Conservation (phyloP, 73 alveolate species). For the Symbiodinium natans region DNA sequence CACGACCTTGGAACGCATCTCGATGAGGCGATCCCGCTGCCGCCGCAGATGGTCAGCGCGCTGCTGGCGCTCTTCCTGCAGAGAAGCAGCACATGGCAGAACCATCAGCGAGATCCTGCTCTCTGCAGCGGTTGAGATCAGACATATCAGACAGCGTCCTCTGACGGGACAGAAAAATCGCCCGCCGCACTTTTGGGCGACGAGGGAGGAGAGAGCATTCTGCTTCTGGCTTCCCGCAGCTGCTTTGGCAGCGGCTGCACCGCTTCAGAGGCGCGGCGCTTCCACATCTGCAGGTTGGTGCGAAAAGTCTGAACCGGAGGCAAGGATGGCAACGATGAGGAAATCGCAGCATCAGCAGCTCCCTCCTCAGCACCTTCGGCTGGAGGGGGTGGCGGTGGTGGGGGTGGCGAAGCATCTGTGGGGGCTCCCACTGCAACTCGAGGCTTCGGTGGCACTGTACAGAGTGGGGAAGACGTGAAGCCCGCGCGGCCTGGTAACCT, state of each 20-base stretch:
- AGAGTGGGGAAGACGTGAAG: slow-evolving; percentile 57
- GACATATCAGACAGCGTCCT: no score
- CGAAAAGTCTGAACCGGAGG: slow-evolving; percentile 37
- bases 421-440: slow-evolving; percentile 16
- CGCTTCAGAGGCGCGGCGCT: slow-evolving; percentile 52
- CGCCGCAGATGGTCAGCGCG: slow-evolving; percentile 52
- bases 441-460: slow-evolving; percentile 75
- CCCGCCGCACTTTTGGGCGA: slow-evolving; percentile 9
- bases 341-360: not conserved
- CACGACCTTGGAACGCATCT: slow-evolving; percentile 46
- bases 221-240: slow-evolving; percentile 2
- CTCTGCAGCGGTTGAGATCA: no score
- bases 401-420: not conserved
- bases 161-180: not conserved
- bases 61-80: slow-evolving; percentile 15
- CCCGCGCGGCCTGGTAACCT: slow-evolving; percentile 84
- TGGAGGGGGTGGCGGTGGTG: slow-evolving; percentile 45
- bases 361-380: not conserved
- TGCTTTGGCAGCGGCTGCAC: slow-evolving; percentile 71
- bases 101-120: no score
- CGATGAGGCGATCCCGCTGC: slow-evolving; percentile 59
- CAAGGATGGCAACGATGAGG: not conserved
- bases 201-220: slow-evolving; percentile 3
- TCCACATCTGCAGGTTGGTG: slow-evolving; percentile 54
- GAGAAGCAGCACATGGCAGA: no score